Conservation (phyloP, 2,329 filamentous ascomycete genomes). For the Grosmannia clavigera region DNA sequence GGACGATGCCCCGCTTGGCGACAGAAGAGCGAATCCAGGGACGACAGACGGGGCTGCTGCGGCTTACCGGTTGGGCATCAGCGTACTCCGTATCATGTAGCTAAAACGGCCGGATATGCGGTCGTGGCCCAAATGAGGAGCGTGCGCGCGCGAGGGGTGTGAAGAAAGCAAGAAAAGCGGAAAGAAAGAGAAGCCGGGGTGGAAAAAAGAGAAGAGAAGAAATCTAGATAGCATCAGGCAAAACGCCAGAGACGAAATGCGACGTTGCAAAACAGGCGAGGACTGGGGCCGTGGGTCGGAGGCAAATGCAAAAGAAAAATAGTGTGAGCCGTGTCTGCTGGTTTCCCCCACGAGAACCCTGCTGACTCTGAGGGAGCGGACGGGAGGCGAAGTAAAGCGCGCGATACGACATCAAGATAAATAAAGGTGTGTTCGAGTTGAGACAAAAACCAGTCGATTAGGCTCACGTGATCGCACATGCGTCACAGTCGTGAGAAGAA, state of each 20-base stretch:
- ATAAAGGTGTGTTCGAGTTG: too few relatives aligned
- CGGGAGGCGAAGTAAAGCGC: too few relatives aligned
- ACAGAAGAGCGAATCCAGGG: not conserved
- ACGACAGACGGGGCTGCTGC: not conserved
- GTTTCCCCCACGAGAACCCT: too few relatives aligned
- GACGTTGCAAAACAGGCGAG: not conserved
- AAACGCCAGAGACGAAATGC: not conserved
- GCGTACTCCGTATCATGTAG: conserved; percentile 1
- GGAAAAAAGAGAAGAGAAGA: not conserved
- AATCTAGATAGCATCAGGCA: not conserved
- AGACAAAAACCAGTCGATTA: too few relatives aligned
- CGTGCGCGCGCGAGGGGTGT: not conserved
- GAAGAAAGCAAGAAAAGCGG: not conserved
- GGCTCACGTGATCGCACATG: too few relatives aligned
- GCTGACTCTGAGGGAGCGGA: too few relatives aligned
- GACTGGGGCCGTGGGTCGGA: not conserved
- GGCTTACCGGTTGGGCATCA: conserved; percentile 9
- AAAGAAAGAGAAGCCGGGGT: too few relatives aligned
- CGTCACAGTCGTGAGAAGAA: too few relatives aligned
- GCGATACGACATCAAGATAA: too few relatives aligned
- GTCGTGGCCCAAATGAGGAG: not conserved
- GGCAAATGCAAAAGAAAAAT: not conserved
- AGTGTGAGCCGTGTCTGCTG: not conserved
- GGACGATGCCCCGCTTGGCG: not conserved
- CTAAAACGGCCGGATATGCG: not conserved